These are phyloP conservation scores for Pleurotus ostreatus DNA, from an alignment of 768 basidiomycete species.

Conservation along the genomic window DNA sequence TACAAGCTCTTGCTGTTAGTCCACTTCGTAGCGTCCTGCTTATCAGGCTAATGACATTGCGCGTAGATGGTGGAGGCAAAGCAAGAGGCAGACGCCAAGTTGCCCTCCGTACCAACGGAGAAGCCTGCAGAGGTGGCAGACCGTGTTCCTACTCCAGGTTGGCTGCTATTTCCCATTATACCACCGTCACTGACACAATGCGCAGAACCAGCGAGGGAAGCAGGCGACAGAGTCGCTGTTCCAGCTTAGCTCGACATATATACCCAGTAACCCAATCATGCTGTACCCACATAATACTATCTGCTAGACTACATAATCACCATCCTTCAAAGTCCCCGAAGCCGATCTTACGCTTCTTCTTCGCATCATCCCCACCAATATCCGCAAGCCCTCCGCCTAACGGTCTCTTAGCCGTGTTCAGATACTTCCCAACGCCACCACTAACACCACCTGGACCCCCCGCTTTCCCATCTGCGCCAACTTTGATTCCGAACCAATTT, in stretches of 20 bases:
- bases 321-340: conserved; percentile 91
- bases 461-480: conserved; percentile 45
- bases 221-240: conserved; percentile 26
- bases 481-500: conserved; percentile 89
- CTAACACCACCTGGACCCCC: conserved; percentile 21
- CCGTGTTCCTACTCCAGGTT: conserved; percentile 26
- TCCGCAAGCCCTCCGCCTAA: conserved; percentile 18
- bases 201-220: conserved; percentile 10
- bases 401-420: conserved; percentile 48
- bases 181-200: conserved; percentile 6
- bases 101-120: conserved; percentile 54
- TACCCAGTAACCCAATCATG: neutral
- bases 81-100: conserved; percentile 24
- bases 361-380: conserved; percentile 39
- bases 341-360: conserved; percentile 81
- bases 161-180: neutral
- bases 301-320: conserved; percentile 32
- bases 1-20: conserved; percentile 65
- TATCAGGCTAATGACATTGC: conserved; percentile 4
- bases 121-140: conserved; percentile 28
- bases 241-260: conserved; percentile 19
- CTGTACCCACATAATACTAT: conserved; percentile 3
- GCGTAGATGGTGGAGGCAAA: conserved; percentile 27
- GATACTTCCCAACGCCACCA: conserved; percentile 75
- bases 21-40: neutral